These are phyloP conservation scores for Adansonia madagascariensis DNA, from an alignment of 441 rosid genomes.

Conservation along the genomic window DNA sequence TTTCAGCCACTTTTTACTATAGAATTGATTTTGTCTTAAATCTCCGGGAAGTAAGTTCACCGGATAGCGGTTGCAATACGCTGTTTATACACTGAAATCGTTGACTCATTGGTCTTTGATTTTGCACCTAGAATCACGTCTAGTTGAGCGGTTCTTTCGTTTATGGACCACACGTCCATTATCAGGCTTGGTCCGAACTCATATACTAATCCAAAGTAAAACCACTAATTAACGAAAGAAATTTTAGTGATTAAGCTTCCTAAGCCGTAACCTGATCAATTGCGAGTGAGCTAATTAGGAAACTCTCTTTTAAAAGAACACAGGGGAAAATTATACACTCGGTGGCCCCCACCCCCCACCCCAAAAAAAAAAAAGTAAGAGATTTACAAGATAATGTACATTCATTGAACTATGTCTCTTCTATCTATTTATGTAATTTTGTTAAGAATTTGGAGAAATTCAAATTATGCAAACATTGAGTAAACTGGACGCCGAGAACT, in stretches of 20 bases:
- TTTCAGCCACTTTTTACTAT: background rate
- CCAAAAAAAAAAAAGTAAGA: too few species aligned
- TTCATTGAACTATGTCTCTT: too few species aligned
- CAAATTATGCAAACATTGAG: background rate
- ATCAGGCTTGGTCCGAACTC: background rate
- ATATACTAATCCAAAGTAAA: background rate
- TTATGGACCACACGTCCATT: background rate
- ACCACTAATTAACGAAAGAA: background rate
- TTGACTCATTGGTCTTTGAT: background rate
- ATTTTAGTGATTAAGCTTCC: too few species aligned
- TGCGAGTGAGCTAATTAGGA: too few species aligned
- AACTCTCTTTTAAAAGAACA: too few species aligned
- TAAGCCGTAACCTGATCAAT: too few species aligned
- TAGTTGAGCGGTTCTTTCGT: background rate
- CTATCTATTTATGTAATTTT: too few species aligned
- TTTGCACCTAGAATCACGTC: conserved; percentile 10
- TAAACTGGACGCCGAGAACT: conserved; percentile 1
- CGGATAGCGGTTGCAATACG: background rate
- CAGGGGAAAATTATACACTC: too few species aligned
- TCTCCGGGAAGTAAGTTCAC: background rate
- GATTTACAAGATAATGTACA: background rate
- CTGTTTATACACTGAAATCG: background rate
- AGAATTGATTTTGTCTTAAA: background rate
- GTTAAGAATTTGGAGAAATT: too few species aligned
- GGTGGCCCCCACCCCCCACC: too few species aligned